Percentiles rank a stretch among this genome's conserved stretches.
Conservation (phyloP, 1,284 basidiomycete genomes). For the Wolfiporia cocos region DNA sequence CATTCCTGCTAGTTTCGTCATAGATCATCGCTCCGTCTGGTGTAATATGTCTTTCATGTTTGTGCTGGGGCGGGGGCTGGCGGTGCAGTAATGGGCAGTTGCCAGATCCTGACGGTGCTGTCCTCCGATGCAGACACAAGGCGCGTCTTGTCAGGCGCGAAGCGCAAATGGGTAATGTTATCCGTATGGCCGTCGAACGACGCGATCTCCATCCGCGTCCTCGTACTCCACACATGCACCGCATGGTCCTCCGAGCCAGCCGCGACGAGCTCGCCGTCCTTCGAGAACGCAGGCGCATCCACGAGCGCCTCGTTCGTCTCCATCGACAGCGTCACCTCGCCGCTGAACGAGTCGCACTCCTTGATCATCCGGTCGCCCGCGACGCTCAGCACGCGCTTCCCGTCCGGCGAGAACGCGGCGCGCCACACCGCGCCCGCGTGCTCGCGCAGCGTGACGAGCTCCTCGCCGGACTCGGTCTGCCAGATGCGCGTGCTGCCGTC, state of each 20-base stretch:
- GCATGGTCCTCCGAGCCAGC: constrained; percentile 1
- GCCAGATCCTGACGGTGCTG: no score
- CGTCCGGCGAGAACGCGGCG: constrained; percentile 9
- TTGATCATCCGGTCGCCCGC: constrained; percentile 1
- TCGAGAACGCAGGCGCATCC: constrained; percentile 4
- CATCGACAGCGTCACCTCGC: background rate
- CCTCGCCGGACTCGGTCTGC: constrained; percentile 5
- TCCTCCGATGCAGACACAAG: constrained; percentile 6
- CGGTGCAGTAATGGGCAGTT: no score
- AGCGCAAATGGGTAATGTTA: background rate
- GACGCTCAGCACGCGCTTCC: constrained; percentile 2
- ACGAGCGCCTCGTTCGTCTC: background rate
- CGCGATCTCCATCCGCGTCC: background rate
- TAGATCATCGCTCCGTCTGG: no score
- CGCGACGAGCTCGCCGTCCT: constrained; percentile 2
- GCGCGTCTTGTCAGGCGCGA: constrained; percentile 4
- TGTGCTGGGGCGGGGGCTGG: no score
- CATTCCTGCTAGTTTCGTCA: no score
- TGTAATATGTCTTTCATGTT: no score
- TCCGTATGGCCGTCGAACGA: constrained; percentile 11
- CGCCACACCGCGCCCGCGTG: constrained; percentile 9
- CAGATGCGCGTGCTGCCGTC: constrained; percentile 10
- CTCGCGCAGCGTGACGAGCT: constrained; percentile 10
- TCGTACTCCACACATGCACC: constrained; percentile 3
- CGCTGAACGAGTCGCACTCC: constrained; percentile 4